A percentile compares a stretch with the other conserved stretches of the same genome.
Conservation (phyloP, 352 stramenopile genomes). For the Porosira glacialis region DNA sequence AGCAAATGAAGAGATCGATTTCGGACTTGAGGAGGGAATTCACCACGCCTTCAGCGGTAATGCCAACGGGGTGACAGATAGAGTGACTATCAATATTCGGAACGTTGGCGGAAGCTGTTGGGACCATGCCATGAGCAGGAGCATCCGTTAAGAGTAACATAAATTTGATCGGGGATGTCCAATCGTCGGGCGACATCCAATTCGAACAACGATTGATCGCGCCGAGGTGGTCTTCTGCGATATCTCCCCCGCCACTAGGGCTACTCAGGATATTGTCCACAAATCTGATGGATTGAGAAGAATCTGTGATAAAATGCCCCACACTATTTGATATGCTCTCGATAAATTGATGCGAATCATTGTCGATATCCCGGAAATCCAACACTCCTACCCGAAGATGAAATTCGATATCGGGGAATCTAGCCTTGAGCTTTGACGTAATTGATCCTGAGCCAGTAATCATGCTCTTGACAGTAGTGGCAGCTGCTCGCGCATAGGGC, state of each 20-base stretch:
- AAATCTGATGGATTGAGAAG: slow-evolving; percentile 17
- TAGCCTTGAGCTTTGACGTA: slow-evolving; percentile 1
- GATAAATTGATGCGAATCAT: slow-evolving; percentile 49
- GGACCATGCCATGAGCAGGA: slow-evolving; percentile 50
- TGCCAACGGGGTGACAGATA: slow-evolving; percentile 45
- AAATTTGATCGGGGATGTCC: slow-evolving; percentile 58
- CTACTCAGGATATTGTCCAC: slow-evolving; percentile 22
- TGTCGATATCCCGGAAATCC: slow-evolving; percentile 61
- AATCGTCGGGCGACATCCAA: slow-evolving; percentile 51
- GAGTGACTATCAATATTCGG: slow-evolving; percentile 47
- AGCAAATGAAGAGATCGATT: slow-evolving; percentile 65
- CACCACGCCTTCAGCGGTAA: slow-evolving; percentile 41
- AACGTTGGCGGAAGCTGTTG: slow-evolving; percentile 5
- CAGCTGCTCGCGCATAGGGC: slow-evolving; percentile 32
- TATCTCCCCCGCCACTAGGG: slow-evolving; percentile 49
- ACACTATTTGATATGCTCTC: slow-evolving; percentile 36
- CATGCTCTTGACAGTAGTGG: slow-evolving; percentile 47
- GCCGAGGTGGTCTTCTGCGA: slow-evolving; percentile 63
- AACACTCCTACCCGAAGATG: slow-evolving; percentile 44
- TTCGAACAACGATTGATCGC: slow-evolving; percentile 47
- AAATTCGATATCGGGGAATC: slow-evolving; percentile 64
- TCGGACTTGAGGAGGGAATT: slow-evolving; percentile 47
- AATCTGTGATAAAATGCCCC: slow-evolving; percentile 54
- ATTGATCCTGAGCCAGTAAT: slow-evolving; percentile 41
- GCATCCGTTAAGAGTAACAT: slow-evolving; percentile 64